phyloP scores from a whole-genome alignment of 768 basidiomycete genomes.

The Russula griseocarnosa region DNA sequence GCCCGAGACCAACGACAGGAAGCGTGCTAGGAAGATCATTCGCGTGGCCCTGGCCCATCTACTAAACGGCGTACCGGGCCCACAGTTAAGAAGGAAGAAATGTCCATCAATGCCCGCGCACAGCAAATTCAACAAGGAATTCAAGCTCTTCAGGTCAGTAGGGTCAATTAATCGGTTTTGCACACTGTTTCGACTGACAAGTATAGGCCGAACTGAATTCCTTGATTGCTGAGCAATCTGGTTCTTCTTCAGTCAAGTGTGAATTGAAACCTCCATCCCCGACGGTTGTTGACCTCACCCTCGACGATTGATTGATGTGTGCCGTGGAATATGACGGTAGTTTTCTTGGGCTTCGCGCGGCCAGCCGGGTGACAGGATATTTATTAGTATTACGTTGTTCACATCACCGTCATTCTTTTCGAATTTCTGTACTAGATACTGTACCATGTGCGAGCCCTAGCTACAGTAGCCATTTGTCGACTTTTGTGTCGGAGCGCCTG shows the following conservation, averaged over 20 bases:
- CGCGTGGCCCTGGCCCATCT: conserved; percentile 10
- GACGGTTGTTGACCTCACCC: conserved; percentile 16
- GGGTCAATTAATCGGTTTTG: too few relatives aligned
- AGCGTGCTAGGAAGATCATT: conserved; percentile 10
- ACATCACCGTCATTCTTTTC: too few relatives aligned
- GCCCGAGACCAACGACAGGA: not conserved
- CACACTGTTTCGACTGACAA: not conserved
- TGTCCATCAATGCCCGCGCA: not conserved
- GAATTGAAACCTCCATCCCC: conserved; percentile 14
- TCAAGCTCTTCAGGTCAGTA: conserved; percentile 16
- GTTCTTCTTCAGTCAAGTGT: conserved; percentile 7
- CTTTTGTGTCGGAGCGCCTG: too few relatives aligned
- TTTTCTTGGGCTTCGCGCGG: not conserved
- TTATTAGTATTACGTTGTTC: too few relatives aligned
- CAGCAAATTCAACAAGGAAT: too few relatives aligned
- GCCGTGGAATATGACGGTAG: not conserved
- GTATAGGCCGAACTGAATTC: conserved; percentile 12
- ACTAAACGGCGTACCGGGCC: not conserved
- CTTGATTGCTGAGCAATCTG: not conserved
- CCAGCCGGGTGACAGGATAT: not conserved
- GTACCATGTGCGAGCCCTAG: too few relatives aligned
- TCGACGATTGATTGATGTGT: conserved; percentile 11
- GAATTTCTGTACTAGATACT: too few relatives aligned
- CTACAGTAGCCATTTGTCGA: too few relatives aligned
- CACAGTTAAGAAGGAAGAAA: conserved; percentile 4